Evolutionary conservation across 2,329 filamentous ascomycete species (phyloP).

Genomic region (Microsporum canis): DNA sequence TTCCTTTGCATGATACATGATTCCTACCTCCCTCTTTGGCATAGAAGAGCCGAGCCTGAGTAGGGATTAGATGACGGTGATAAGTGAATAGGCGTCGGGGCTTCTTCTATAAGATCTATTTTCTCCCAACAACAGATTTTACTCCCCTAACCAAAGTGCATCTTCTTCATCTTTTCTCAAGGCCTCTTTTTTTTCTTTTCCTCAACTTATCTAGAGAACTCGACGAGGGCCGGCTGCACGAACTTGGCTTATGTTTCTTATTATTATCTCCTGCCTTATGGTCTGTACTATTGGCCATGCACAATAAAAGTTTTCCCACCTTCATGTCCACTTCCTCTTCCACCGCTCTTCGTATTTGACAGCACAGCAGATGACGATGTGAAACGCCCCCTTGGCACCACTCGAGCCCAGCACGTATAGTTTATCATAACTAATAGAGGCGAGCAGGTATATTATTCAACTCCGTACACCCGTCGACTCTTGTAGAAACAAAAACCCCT

Average conservation of each 20-base stretch:
- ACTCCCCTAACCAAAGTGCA: not conserved
- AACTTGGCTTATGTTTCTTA: not conserved
- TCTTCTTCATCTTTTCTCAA: not conserved
- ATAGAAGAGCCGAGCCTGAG: not conserved
- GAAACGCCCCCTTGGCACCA: not conserved
- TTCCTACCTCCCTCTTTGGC: not conserved
- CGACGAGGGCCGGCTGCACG: not conserved
- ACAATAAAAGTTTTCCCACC: not conserved
- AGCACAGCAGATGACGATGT: not conserved
- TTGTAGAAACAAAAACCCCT: not conserved
- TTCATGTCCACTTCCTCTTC: not conserved
- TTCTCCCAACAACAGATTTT: not conserved
- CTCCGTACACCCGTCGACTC: no score
- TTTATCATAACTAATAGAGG: not conserved
- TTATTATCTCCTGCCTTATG: no score
- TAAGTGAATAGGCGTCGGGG: not conserved
- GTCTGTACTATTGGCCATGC: not conserved
- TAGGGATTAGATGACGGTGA: not conserved
- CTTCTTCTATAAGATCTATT: not conserved
- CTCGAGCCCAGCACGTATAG: not conserved
- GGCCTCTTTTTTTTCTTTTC: no score
- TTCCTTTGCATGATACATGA: not conserved
- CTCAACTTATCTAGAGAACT: not conserved
- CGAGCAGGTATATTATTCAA: not conserved
- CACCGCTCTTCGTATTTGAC: not conserved